Conservation (phyloP, 495 filamentous ascomycete species). For the Xylaria longipes region DNA sequence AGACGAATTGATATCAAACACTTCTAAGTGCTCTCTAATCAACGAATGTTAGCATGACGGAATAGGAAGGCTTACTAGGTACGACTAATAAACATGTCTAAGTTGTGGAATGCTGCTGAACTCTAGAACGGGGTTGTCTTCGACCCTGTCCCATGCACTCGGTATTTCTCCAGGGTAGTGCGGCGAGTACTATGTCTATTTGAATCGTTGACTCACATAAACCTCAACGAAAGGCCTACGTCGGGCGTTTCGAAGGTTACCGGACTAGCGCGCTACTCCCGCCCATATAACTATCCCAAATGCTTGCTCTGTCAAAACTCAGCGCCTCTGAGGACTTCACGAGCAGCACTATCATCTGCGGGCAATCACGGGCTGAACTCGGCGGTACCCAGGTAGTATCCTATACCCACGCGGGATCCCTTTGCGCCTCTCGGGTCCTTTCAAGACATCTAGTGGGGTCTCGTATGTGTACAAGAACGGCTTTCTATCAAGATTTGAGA, state of each 20-base stretch:
- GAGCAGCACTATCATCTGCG: not conserved
- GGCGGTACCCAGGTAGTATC: not conserved
- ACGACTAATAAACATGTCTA: not conserved
- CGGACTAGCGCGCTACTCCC: not conserved
- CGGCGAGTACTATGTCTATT: not conserved
- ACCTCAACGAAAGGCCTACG: not conserved
- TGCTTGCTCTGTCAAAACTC: not conserved
- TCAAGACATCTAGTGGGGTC: not conserved
- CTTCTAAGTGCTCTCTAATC: constrained; percentile 3
- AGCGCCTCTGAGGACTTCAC: not conserved
- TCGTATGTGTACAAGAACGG: not conserved
- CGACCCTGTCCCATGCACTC: not conserved
- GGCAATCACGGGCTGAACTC: not conserved
- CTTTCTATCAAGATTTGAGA: not conserved
- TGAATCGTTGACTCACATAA: not conserved
- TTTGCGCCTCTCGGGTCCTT: not conserved
- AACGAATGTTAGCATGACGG: not conserved
- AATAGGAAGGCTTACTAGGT: not conserved
- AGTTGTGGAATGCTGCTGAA: not conserved
- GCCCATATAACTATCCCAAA: not conserved
- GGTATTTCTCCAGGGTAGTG: not conserved
- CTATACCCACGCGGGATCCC: not conserved
- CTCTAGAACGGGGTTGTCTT: not conserved
- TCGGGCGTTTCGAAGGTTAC: not conserved
- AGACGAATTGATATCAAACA: constrained; percentile 28